Percentiles rank a stretch among this genome's conserved stretches.
phyloP scores from a whole-genome alignment of 2,329 filamentous ascomycete species.

The Colletotrichum phormii region DNA sequence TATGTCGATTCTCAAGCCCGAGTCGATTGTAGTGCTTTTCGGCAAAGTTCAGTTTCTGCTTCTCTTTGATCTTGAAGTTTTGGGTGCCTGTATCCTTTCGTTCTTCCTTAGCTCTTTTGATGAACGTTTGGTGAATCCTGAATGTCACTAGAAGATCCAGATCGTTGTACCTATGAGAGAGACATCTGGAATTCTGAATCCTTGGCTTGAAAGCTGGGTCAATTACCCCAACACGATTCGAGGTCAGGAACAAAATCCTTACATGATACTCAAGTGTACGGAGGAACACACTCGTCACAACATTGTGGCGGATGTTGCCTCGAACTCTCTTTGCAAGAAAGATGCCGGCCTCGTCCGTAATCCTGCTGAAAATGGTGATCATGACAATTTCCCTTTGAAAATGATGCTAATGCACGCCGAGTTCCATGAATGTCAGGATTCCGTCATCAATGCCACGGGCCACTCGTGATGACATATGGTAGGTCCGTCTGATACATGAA shows the following conservation, averaged over 20 bases:
- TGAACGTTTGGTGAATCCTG: conserved; percentile 26
- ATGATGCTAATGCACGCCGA: too few species aligned
- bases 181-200: conserved; percentile 53
- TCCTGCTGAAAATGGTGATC: too few species aligned
- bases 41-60: not conserved
- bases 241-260: conserved; percentile 60
- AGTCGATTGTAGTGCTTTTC: not conserved
- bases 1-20: conserved; percentile 5
- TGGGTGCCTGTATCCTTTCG: not conserved
- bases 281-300: conserved; percentile 48
- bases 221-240: conserved; percentile 57
- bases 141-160: not conserved
- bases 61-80: conserved; percentile 21
- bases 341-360: conserved; percentile 19
- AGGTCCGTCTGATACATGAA: too few species aligned
- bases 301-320: conserved; percentile 50
- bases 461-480: too few species aligned
- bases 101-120: conserved; percentile 26
- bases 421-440: too few species aligned
- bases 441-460: too few species aligned
- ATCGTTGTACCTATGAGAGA: conserved; percentile 54
- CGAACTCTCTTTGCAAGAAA: conserved; percentile 73
- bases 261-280: conserved; percentile 58
- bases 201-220: conserved; percentile 60
- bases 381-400: too few species aligned